Base-by-base conservation (phyloP, 768 basidiomycete genomes). In the Naganishia antarctica region DNA sequence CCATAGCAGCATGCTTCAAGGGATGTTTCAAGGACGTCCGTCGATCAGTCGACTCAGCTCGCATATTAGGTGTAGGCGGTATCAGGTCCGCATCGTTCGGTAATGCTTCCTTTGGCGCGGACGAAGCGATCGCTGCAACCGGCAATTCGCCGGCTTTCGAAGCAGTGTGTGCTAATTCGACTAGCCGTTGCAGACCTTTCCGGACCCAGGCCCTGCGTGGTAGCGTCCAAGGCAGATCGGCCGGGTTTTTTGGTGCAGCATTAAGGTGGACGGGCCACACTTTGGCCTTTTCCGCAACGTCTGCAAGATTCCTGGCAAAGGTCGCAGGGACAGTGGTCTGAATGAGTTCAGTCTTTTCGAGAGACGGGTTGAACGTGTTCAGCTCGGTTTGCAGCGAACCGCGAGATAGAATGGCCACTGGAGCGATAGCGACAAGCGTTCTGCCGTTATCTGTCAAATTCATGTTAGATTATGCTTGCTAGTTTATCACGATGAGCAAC, bases 1-100 rank as follows among this genome's bases (percentile, higher is more conserved):
- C 91, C 67, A 93, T 82, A 2, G 85, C 82, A 11, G 92, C 85
- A 73, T 99, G 96, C 8, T 88, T 84, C 8, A 99, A 84, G 2
- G 92, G 89, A 73, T 97, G 91, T 0, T 69, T 64, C 0, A 83
- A 80, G 1, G 88, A 84, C 8, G 61, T 75, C 34, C 96, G 84
- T 2, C 86, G 88, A 75, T 99, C 96, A 68, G 81, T 75, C 0
- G 85, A 85, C 9, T 82, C 61, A 11, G 75, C 78, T 18, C 76
- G 70, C n/a, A 79, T 68, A 50, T 61, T 45, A 0, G 73, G 69
- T 3, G 78, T 79, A 1, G 78, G 78, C 0, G 75, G 74, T 59
- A 79, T 75, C 41, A 74, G 72, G 6, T 70, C 71, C 25, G 72
- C 67, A 59, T 73, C 71, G n/a, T 47, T 50, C 4, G 66, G 64